Percentiles rank a stretch among this genome's conserved stretches.
Evolutionary conservation across 495 filamentous ascomycete species (phyloP).

Genomic region (Aspergillus sclerotiicarbonarius): DNA sequence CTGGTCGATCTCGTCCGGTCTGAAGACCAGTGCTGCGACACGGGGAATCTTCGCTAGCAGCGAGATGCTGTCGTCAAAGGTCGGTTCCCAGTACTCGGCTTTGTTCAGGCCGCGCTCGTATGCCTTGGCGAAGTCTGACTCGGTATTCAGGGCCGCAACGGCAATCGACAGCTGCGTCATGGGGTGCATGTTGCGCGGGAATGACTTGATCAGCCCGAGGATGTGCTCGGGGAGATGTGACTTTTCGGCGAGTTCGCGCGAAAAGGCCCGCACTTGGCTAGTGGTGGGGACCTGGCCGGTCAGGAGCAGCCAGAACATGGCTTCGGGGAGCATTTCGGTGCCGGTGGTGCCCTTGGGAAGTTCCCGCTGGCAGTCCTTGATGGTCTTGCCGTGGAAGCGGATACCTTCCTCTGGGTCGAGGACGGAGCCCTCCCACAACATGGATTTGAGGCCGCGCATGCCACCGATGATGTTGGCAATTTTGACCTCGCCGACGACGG

Average conservation of each 20-base stretch:
- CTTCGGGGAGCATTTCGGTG: conserved; percentile 98
- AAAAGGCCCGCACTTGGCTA: conserved; percentile 75
- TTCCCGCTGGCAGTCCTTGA: conserved; percentile 94
- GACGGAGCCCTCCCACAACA: conserved; percentile 98
- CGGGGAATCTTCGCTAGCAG: conserved; percentile 94
- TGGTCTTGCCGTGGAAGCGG: conserved; percentile 94
- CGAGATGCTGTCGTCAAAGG: conserved; percentile 92
- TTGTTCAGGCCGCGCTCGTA: conserved; percentile 90
- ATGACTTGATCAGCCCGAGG: conserved; percentile 82
- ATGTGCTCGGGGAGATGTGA: conserved; percentile 80
- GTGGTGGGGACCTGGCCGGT: conserved; percentile 89
- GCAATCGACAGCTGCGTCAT: conserved; percentile 98
- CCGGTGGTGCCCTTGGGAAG: conserved; percentile 90
- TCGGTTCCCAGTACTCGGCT: conserved; percentile 97
- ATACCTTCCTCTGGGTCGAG: conserved; percentile 97
- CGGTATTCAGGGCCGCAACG: conserved; percentile 89
- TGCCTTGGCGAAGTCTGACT: conserved; percentile 84
- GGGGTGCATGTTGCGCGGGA: conserved; percentile 85
- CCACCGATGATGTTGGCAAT: conserved; percentile 92
- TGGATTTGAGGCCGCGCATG: conserved; percentile 95
- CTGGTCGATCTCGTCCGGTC: conserved; percentile 74
- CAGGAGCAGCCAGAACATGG: conserved; percentile 99
- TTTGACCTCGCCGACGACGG: conserved; percentile 86
- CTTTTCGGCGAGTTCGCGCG: conserved; percentile 82
- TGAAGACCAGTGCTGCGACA: conserved; percentile 96